Percentiles rank a stretch among this genome's conserved stretches.
phyloP scores from a whole-genome alignment of 2,329 filamentous ascomycete species.

The Sporothrix protearum region DNA sequence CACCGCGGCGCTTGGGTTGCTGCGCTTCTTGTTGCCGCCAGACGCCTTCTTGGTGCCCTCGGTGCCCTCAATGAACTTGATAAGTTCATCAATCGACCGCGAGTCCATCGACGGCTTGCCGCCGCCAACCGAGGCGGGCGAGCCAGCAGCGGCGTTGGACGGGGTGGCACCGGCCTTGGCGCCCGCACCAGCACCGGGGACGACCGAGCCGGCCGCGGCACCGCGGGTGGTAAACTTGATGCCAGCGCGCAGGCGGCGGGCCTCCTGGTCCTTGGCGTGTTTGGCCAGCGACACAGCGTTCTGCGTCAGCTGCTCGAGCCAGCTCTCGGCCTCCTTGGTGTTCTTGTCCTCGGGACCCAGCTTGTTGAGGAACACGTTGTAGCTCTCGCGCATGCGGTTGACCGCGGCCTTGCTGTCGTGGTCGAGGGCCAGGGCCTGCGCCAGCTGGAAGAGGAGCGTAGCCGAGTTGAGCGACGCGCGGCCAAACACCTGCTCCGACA shows the following conservation, averaged over 20 bases:
- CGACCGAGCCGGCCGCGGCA: slow-evolving; percentile 49
- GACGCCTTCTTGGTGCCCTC: slow-evolving; percentile 49
- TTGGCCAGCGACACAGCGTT: slow-evolving; percentile 94
- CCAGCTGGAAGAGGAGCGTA: slow-evolving; percentile 93
- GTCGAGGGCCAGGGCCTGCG: slow-evolving; percentile 92
- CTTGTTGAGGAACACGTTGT: slow-evolving; percentile 86
- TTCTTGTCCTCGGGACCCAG: slow-evolving; percentile 91
- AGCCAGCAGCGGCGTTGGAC: slow-evolving; percentile 37
- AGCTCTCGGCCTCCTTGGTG: slow-evolving; percentile 95
- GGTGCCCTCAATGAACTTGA: slow-evolving; percentile 88
- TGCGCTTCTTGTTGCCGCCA: slow-evolving; percentile 31
- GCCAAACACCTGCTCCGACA: slow-evolving; percentile 88
- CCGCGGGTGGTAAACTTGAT: slow-evolving; percentile 66
- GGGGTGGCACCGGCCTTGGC: slow-evolving; percentile 28
- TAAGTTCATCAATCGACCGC: slow-evolving; percentile 84
- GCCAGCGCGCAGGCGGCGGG: slow-evolving; percentile 65
- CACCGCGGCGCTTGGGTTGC: slow-evolving; percentile 53
- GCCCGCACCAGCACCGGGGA: slow-evolving; percentile 39
- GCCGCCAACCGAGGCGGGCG: slow-evolving; percentile 31
- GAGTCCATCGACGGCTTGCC: slow-evolving; percentile 57
- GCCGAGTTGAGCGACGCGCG: slow-evolving; percentile 88
- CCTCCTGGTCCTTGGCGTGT: slow-evolving; percentile 82
- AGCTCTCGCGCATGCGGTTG: slow-evolving; percentile 90
- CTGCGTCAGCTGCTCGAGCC: slow-evolving; percentile 93
- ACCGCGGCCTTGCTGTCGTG: slow-evolving; percentile 91